Evolutionary conservation across 225 moss, liverwort and hornwort species (phyloP).

Genomic region (Anthoceros angustus): DNA sequence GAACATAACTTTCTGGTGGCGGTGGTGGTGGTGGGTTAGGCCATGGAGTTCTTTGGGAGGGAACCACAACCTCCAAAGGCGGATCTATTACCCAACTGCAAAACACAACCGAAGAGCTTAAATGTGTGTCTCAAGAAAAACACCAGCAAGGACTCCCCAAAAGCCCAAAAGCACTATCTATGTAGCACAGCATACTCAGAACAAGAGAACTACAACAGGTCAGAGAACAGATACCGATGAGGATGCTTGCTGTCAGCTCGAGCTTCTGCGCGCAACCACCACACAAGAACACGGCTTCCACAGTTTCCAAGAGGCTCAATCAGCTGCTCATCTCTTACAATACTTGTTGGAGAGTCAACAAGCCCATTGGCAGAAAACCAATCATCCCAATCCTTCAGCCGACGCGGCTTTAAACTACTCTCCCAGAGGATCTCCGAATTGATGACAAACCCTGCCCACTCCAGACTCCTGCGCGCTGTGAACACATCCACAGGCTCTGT

Average conservation of each 20-base stretch:
- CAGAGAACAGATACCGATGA: conserved; percentile 31
- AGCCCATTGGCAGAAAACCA: conserved; percentile 28
- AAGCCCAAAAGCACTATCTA: background rate
- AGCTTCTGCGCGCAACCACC: conserved; percentile 83
- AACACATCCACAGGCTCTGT: conserved; percentile 20
- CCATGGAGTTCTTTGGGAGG: background rate
- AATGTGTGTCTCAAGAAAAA: background rate
- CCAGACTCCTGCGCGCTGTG: conserved; percentile 21
- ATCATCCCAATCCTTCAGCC: conserved; percentile 49
- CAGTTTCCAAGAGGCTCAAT: conserved; percentile 43
- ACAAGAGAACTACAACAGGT: conserved; percentile 3
- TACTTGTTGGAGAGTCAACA: conserved; percentile 31
- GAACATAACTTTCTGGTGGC: background rate
- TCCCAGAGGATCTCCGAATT: conserved; percentile 54
- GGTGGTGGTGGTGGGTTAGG: background rate
- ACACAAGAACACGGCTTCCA: conserved; percentile 35
- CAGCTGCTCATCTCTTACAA: conserved; percentile 39
- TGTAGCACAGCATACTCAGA: background rate
- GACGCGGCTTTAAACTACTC: conserved; percentile 26
- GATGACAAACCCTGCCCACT: conserved; percentile 83
- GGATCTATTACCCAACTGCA: background rate
- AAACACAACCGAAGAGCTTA: background rate
- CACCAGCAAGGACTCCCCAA: background rate
- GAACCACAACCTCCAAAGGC: background rate
- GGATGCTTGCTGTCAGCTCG: conserved; percentile 42